Percentiles rank a stretch among this genome's conserved stretches.
phyloP scores from a whole-genome alignment of 768 basidiomycete genomes.

The Boletales sp. region DNA sequence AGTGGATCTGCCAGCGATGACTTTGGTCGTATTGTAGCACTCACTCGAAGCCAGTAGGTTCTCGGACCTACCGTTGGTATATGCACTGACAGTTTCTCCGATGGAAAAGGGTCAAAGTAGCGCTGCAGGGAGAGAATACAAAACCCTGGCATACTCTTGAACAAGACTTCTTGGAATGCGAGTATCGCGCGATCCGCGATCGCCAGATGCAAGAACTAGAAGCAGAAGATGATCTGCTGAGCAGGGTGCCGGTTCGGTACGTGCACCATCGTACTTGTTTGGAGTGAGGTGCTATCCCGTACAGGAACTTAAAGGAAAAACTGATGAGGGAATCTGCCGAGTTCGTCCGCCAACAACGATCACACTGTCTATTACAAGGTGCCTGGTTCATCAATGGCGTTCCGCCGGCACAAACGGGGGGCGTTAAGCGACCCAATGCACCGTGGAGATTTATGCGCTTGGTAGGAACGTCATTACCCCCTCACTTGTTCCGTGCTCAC shows the following conservation, averaged over 20 bases:
- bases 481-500: neutral
- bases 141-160: constrained; percentile 84
- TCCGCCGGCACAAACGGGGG: constrained; percentile 41
- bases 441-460: constrained; percentile 88
- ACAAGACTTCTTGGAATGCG: constrained; percentile 72
- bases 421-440: constrained; percentile 52
- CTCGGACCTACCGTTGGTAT: neutral
- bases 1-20: constrained; percentile 74
- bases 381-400: constrained; percentile 90
- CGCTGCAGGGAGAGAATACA: constrained; percentile 67
- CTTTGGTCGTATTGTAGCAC: constrained; percentile 71
- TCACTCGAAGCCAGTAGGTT: constrained; percentile 83
- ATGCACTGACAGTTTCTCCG: constrained; percentile 5
- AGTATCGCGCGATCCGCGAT: constrained; percentile 83
- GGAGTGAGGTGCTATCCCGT: constrained; percentile 3
- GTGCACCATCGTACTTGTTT: constrained; percentile 18
- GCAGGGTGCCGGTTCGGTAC: constrained; percentile 82
- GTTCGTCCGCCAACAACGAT: constrained; percentile 84
- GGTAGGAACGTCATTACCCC: constrained; percentile 38
- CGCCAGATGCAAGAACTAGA: constrained; percentile 90
- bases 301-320: constrained; percentile 80
- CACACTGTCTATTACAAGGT: constrained; percentile 83
- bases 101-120: constrained; percentile 62
- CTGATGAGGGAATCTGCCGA: constrained; percentile 88
- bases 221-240: constrained; percentile 81